These are phyloP conservation scores for Neurospora sp. DNA, from an alignment of 2,329 filamentous ascomycete species.

Conservation along the genomic window DNA sequence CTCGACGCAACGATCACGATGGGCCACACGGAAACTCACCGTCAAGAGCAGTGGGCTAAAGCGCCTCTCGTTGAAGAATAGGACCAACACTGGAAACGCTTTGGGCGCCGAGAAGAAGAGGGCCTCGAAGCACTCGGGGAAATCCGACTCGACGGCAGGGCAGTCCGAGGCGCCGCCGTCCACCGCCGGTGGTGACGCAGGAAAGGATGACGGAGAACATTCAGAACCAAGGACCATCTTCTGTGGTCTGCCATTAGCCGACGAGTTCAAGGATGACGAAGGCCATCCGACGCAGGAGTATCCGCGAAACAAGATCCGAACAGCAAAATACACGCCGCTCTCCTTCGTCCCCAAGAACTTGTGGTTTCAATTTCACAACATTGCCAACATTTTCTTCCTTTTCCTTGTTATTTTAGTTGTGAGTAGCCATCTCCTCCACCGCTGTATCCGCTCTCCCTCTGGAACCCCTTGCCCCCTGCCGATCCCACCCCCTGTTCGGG, in stretches of 20 bases:
- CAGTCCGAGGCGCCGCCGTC: constrained; percentile 9
- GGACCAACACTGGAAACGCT: constrained; percentile 55
- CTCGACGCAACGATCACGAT: constrained; percentile 63
- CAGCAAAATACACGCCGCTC: constrained; percentile 91
- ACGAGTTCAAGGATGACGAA: constrained; percentile 66
- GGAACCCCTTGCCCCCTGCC: neutral
- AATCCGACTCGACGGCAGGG: constrained; percentile 21
- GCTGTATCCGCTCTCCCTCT: constrained; percentile 1
- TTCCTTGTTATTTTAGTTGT: constrained; percentile 92
- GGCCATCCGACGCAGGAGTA: constrained; percentile 62
- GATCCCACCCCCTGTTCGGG: neutral
- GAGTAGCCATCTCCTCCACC: constrained; percentile 34
- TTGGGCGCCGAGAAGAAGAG: constrained; percentile 58
- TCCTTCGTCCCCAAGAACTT: constrained; percentile 95
- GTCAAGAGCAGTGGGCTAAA: constrained; percentile 68
- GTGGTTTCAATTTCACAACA: constrained; percentile 96
- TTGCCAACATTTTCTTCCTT: constrained; percentile 97
- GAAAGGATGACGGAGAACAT: constrained; percentile 21
- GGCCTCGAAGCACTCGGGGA: constrained; percentile 30
- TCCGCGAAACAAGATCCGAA: constrained; percentile 91
- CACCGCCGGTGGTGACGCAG: constrained; percentile 21
- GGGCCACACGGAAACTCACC: constrained; percentile 86
- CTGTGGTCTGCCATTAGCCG: constrained; percentile 77
- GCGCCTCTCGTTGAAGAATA: constrained; percentile 71
- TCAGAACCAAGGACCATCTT: constrained; percentile 53